These are phyloP conservation scores for Oryza officinalis DNA, from an alignment of 176 grass and related monocot species.

Conservation along the genomic window DNA sequence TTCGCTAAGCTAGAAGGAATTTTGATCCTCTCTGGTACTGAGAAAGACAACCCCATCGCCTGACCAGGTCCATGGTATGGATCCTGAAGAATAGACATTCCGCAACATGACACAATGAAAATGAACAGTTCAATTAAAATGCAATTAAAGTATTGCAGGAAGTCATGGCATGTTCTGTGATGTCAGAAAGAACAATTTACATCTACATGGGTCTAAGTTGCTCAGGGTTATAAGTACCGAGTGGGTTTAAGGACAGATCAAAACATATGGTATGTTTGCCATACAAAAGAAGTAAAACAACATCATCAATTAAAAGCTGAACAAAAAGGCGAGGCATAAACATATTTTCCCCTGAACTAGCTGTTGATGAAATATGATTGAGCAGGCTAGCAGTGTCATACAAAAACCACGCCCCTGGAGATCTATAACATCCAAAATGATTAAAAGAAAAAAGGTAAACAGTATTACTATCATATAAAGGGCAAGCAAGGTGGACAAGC, in stretches of 20 bases:
- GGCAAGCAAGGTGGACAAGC: neutral
- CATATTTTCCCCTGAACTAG: neutral
- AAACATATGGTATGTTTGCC: neutral
- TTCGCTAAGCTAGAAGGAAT: slow-evolving; percentile 80
- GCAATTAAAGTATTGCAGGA: neutral
- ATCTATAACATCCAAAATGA: neutral
- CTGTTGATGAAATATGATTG: neutral
- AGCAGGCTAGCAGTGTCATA: neutral
- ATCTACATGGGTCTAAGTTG: neutral
- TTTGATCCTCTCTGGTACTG: slow-evolving; percentile 84
- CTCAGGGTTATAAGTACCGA: neutral
- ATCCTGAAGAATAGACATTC: slow-evolving; percentile 60
- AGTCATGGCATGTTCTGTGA: neutral
- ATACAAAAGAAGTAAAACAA: neutral
- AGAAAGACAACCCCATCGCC: slow-evolving; percentile 96
- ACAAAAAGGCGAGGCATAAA: neutral
- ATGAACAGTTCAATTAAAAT: neutral
- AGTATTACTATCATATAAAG: neutral
- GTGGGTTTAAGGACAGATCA: neutral
- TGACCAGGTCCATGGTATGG: slow-evolving; percentile 96
- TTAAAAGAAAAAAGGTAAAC: neutral
- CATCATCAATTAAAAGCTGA: neutral
- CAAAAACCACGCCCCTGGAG: neutral
- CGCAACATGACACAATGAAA: neutral
- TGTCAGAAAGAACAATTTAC: neutral